Percentiles rank a stretch among this genome's conserved stretches.
phyloP scores from a whole-genome alignment of 2,329 filamentous ascomycete species.

The Fusarium sp. region DNA sequence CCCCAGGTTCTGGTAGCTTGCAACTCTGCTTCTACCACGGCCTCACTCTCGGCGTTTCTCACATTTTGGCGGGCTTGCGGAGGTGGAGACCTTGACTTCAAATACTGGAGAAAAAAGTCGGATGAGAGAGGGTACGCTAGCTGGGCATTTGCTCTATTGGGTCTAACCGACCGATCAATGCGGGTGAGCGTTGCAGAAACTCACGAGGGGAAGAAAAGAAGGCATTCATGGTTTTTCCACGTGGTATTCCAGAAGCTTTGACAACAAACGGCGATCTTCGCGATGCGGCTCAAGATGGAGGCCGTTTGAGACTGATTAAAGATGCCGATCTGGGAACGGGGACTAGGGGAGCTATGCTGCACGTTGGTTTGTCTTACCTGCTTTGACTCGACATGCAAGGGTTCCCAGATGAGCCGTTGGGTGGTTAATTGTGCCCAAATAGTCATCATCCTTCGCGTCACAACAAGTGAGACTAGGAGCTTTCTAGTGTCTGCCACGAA shows the following conservation, averaged over 20 bases:
- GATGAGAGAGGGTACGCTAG: slow-evolving; percentile 13
- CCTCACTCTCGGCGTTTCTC: slow-evolving; percentile 30
- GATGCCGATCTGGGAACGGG: slow-evolving; percentile 1
- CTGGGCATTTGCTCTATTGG: slow-evolving; percentile 10
- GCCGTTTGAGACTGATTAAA: background rate
- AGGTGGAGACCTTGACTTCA: slow-evolving; percentile 12
- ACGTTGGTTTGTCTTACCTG: background rate
- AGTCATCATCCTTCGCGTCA: slow-evolving; percentile 10
- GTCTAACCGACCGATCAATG: background rate
- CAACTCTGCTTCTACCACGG: slow-evolving; percentile 15
- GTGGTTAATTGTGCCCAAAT: background rate
- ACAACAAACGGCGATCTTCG: background rate
- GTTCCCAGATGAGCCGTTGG: background rate
- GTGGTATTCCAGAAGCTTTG: slow-evolving; percentile 25
- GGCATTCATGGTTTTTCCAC: background rate
- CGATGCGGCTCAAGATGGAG: slow-evolving; percentile 8
- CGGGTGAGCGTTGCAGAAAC: slow-evolving; percentile 5
- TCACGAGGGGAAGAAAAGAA: background rate
- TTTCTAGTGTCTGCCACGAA: background rate
- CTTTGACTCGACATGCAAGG: background rate
- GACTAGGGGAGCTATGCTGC: background rate
- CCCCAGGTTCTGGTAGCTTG: slow-evolving; percentile 30
- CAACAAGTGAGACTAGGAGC: background rate
- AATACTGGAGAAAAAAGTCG: slow-evolving; percentile 17
- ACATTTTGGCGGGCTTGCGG: slow-evolving; percentile 5